These are phyloP conservation scores for Lasiodiplodia theobromae DNA, from an alignment of 2,329 filamentous ascomycete species.

Conservation along the genomic window DNA sequence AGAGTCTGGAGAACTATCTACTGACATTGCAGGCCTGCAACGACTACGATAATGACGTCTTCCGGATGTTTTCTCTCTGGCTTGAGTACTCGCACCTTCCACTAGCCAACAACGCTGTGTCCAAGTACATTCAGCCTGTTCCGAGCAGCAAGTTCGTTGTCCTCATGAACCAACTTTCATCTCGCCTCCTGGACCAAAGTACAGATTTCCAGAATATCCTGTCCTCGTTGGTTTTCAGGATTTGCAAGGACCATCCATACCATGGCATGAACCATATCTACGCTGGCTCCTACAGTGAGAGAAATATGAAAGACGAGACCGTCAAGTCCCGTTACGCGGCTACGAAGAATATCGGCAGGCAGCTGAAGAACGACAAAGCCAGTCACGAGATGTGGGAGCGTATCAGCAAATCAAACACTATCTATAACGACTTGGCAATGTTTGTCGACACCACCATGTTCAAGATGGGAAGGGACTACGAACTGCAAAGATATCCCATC, in stretches of 20 bases:
- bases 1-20: conserved; percentile 93
- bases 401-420: conserved; percentile 75
- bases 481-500: conserved; percentile 68
- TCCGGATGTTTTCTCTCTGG: conserved; percentile 95
- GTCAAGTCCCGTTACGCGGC: conserved; percentile 77
- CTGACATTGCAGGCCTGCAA: conserved; percentile 85
- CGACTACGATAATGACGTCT: conserved; percentile 84
- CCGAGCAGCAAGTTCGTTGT: conserved; percentile 91
- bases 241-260: conserved; percentile 92
- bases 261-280: conserved; percentile 98
- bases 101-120: conserved; percentile 79
- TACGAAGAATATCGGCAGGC: conserved; percentile 71
- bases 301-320: conserved; percentile 72
- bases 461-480: conserved; percentile 70
- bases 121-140: conserved; percentile 72
- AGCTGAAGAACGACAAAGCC: conserved; percentile 61
- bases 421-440: conserved; percentile 68
- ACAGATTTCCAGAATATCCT: conserved; percentile 79
- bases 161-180: conserved; percentile 95
- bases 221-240: conserved; percentile 75
- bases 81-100: conserved; percentile 82
- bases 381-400: conserved; percentile 69
- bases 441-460: conserved; percentile 70
- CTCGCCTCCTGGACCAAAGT: conserved; percentile 77
- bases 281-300: conserved; percentile 70